Percentiles rank a stretch among this genome's conserved stretches.
phyloP scores from a whole-genome alignment of 148 eudicot genomes.

The Talinum fruticosum region DNA sequence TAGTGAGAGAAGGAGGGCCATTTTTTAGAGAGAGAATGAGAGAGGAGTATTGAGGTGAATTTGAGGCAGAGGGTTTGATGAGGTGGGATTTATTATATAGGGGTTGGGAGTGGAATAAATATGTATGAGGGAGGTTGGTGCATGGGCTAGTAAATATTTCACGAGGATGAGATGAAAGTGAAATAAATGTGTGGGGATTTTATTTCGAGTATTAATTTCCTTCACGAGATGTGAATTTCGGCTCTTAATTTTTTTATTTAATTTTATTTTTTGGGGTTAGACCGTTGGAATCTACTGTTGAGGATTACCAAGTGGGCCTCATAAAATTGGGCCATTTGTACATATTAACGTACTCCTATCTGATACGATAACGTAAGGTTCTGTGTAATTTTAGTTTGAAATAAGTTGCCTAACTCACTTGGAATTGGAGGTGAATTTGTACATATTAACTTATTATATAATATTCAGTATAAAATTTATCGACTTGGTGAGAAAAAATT shows the following conservation, averaged over 20 bases:
- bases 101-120: slow-evolving; percentile 21
- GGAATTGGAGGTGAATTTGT: too few relatives aligned
- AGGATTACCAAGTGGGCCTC: too few relatives aligned
- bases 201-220: slow-evolving; percentile 38
- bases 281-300: neutral
- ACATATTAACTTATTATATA: too few relatives aligned
- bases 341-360: too few relatives aligned
- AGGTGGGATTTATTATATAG: slow-evolving; percentile 3
- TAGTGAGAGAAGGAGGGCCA: slow-evolving; percentile 24
- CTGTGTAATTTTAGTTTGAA: too few relatives aligned
- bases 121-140: slow-evolving; percentile 13
- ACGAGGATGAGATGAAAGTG: slow-evolving; percentile 51
- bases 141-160: slow-evolving; percentile 37
- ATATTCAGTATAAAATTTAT: too few relatives aligned
- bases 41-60: neutral
- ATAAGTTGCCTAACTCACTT: too few relatives aligned
- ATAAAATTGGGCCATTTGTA: neutral
- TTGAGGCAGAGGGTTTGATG: slow-evolving; percentile 1
- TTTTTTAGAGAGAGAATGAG: slow-evolving; percentile 11
- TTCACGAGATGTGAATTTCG: slow-evolving; percentile 48
- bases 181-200: slow-evolving; percentile 32
- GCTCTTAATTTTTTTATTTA: too few relatives aligned
- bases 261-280: neutral
- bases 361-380: too few relatives aligned
- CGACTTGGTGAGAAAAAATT: too few relatives aligned